A percentile compares a stretch with the other conserved stretches of the same genome.
phyloP scores from a whole-genome alignment of 345 rosid genomes.

The Eucalyptus leucophloia region DNA sequence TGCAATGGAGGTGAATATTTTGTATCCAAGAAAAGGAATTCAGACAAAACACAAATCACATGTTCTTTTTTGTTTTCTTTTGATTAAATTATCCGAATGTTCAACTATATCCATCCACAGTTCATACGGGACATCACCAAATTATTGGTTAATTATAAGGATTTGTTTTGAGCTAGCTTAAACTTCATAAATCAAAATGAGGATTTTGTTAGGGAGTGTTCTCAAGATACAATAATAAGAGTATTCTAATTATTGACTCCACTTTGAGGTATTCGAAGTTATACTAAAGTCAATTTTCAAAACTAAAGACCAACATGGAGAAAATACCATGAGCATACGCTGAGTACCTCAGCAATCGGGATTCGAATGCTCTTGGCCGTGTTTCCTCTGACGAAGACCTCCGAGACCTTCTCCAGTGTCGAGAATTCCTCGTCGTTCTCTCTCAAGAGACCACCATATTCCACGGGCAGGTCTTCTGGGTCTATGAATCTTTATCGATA shows the following conservation, averaged over 20 bases:
- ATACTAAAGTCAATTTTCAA: background rate
- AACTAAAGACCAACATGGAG: background rate
- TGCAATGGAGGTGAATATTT: background rate
- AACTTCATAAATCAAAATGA: background rate
- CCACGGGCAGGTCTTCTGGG: slow-evolving; percentile 36
- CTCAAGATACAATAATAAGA: background rate
- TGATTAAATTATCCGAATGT: background rate
- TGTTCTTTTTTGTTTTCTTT: background rate
- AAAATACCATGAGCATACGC: background rate
- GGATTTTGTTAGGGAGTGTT: background rate
- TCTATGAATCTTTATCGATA: slow-evolving; percentile 18
- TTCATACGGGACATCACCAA: background rate
- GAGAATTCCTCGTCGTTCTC: slow-evolving; percentile 30
- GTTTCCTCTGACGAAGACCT: slow-evolving; percentile 8
- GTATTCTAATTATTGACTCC: background rate
- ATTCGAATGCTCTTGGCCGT: slow-evolving; percentile 13
- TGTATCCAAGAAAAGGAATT: background rate
- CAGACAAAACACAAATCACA: background rate
- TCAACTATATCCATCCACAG: background rate
- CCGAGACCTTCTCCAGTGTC: slow-evolving; percentile 15
- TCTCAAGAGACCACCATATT: slow-evolving; percentile 48
- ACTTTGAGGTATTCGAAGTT: background rate
- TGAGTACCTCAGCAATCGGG: slow-evolving; percentile 28
- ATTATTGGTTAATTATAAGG: background rate
- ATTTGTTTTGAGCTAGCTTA: background rate